Conservation (phyloP, 1,284 basidiomycete species). For the Athelia psychrophila region DNA sequence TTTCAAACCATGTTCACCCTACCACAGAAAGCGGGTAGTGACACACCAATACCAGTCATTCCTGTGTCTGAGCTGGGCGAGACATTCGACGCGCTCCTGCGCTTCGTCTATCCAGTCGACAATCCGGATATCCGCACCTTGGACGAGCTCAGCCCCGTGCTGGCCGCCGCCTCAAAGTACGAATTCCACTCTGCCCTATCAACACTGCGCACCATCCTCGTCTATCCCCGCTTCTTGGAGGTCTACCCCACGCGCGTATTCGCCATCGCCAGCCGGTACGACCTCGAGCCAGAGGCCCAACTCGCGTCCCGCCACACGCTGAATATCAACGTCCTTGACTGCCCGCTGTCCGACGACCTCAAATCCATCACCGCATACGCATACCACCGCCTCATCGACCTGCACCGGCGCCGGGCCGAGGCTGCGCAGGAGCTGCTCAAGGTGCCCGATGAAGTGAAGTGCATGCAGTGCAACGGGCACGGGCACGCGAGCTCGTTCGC, state of each 20-base stretch:
- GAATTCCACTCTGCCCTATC: conserved; percentile 48
- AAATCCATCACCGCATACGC: conserved; percentile 61
- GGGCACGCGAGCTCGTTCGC: conserved; percentile 42
- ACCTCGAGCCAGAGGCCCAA: conserved; percentile 54
- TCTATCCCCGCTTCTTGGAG: conserved; percentile 46
- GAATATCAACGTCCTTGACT: conserved; percentile 48
- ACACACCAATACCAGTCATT: conserved; percentile 38
- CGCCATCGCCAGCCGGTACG: conserved; percentile 65
- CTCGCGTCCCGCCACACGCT: conserved; percentile 57
- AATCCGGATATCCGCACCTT: conserved; percentile 42
- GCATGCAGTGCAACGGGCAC: conserved; percentile 62
- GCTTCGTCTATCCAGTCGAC: conserved; percentile 53
- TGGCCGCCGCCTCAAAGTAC: conserved; percentile 62
- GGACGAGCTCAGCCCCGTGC: conserved; percentile 49
- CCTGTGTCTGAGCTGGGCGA: conserved; percentile 49
- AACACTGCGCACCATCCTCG: conserved; percentile 47
- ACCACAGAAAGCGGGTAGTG: conserved; percentile 39
- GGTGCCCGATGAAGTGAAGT: conserved; percentile 49
- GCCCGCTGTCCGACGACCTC: conserved; percentile 58
- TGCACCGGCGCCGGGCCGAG: conserved; percentile 51
- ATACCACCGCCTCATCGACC: conserved; percentile 59
- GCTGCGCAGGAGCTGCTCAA: conserved; percentile 47
- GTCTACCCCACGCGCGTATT: conserved; percentile 57
- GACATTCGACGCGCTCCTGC: conserved; percentile 47
- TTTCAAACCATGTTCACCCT: conserved; percentile 68